Percentiles rank a stretch among this genome's conserved stretches.
Conservation (phyloP, 2,329 filamentous ascomycete species). For the Coleophoma cylindrospora region DNA sequence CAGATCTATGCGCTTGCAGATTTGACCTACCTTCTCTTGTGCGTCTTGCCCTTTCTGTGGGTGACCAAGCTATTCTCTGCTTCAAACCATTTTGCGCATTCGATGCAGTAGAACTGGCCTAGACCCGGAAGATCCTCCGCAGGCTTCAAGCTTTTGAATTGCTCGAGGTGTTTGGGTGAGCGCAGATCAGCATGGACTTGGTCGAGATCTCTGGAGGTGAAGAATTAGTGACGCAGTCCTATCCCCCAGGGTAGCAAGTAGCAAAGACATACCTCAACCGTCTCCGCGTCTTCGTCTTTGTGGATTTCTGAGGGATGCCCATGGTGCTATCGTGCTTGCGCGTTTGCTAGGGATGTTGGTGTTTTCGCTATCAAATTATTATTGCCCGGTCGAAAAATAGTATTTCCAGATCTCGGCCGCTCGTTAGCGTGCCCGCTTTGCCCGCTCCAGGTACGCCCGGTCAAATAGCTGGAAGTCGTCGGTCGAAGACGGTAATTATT, state of each 20-base stretch:
- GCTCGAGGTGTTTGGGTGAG: conserved; percentile 72
- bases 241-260: background rate
- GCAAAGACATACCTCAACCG: conserved; percentile 49
- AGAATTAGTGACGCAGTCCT: background rate
- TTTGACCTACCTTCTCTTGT: conserved; percentile 71
- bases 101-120: conserved; percentile 80
- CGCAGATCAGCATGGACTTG: conserved; percentile 82
- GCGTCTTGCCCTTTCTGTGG: conserved; percentile 84
- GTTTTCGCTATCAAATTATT: too few relatives aligned
- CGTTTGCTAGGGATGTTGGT: too few relatives aligned
- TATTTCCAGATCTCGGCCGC: too few relatives aligned
- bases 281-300: conserved; percentile 68
- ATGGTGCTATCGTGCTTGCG: conserved; percentile 33
- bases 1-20: too few relatives aligned
- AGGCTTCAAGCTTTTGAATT: conserved; percentile 74
- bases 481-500: too few relatives aligned
- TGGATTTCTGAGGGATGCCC: conserved; percentile 60
- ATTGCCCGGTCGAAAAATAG: too few relatives aligned
- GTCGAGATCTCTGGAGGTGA: conserved; percentile 69
- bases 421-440: too few relatives aligned
- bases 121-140: conserved; percentile 83
- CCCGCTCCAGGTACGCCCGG: too few relatives aligned
- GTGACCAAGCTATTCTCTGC: conserved; percentile 68
- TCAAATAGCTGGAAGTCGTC: too few relatives aligned
- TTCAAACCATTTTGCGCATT: conserved; percentile 97